phyloP scores from a whole-genome alignment of 192 early-diverging fungal species.

The Linnemannia schmuckeri region DNA sequence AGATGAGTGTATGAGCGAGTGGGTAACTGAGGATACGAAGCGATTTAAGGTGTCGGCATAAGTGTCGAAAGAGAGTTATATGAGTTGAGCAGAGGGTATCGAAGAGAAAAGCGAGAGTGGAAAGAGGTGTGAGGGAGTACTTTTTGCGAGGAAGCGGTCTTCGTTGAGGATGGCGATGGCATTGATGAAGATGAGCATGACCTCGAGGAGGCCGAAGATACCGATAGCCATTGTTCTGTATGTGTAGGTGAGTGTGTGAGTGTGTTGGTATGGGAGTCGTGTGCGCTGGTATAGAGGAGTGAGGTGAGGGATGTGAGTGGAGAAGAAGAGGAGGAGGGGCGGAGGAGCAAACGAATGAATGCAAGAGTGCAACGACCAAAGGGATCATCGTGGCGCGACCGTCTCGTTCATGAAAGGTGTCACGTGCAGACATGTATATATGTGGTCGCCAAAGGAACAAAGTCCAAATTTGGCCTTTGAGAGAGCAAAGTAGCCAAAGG shows the following conservation, averaged over 20 bases:
- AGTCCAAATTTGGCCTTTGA: not conserved
- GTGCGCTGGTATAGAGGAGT: not conserved
- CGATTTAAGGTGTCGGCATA: not conserved
- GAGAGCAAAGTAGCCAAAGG: no score
- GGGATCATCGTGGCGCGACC: not conserved
- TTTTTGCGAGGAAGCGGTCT: conserved; percentile 91
- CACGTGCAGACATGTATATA: not conserved
- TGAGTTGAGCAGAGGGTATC: not conserved
- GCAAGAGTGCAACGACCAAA: no score
- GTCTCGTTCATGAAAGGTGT: not conserved
- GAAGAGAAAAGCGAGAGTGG: not conserved
- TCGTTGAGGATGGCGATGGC: conserved; percentile 92
- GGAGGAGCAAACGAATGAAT: not conserved
- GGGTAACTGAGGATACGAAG: not conserved
- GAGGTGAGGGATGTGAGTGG: not conserved
- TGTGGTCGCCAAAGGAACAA: not conserved
- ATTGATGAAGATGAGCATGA: conserved; percentile 86
- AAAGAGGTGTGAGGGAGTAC: conserved; percentile 63
- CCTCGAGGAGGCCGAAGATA: conserved; percentile 84
- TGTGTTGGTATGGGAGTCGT: not conserved
- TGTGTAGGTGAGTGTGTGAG: not conserved
- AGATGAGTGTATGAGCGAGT: not conserved
- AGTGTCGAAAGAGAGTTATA: not conserved
- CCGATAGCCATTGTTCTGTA: conserved; percentile 64
- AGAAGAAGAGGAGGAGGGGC: not conserved